Percentiles rank a stretch among this genome's conserved stretches.
Conservation (phyloP, 2,329 filamentous ascomycete species). For the Cercospora canescens region DNA sequence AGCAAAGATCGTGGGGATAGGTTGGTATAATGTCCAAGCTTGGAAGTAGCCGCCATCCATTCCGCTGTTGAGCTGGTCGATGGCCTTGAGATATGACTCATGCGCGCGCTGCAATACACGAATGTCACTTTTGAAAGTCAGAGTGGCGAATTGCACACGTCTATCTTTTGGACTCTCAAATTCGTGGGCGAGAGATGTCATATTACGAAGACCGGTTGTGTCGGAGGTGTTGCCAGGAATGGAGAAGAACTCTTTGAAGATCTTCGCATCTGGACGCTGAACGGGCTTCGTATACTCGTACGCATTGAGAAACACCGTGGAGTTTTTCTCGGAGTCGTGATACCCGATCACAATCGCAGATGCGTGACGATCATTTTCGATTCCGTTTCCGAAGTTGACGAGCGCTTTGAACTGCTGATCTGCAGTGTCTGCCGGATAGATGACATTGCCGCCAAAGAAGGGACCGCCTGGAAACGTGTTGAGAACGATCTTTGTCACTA, state of each 20-base stretch:
- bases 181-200: slow-evolving; percentile 19
- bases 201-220: slow-evolving; percentile 21
- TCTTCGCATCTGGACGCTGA: slow-evolving; percentile 9
- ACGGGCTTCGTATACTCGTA: slow-evolving; percentile 20
- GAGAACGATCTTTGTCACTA: slow-evolving; percentile 29
- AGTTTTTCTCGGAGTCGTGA: slow-evolving; percentile 12
- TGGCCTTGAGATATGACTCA: slow-evolving; percentile 12
- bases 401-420: slow-evolving; percentile 16
- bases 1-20: slow-evolving; percentile 33
- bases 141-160: slow-evolving; percentile 18
- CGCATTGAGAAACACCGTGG: slow-evolving; percentile 18
- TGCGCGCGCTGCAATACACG: slow-evolving; percentile 19
- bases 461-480: slow-evolving; percentile 20
- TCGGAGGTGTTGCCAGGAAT: slow-evolving; percentile 19
- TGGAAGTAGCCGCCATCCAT: slow-evolving; percentile 9
- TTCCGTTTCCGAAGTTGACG: slow-evolving; percentile 18
- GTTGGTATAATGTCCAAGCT: slow-evolving; percentile 17
- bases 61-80: slow-evolving; percentile 1
- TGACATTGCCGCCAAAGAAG: slow-evolving; percentile 15
- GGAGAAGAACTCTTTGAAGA: slow-evolving; percentile 20
- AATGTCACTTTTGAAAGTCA: slow-evolving; percentile 22
- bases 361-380: slow-evolving; percentile 17
- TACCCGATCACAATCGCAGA: slow-evolving; percentile 17
- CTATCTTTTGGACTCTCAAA: slow-evolving; percentile 16
- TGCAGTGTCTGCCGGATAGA: slow-evolving; percentile 14